Conservation (phyloP, 192 early-diverging fungal genomes). For the Podila clonocystis region DNA sequence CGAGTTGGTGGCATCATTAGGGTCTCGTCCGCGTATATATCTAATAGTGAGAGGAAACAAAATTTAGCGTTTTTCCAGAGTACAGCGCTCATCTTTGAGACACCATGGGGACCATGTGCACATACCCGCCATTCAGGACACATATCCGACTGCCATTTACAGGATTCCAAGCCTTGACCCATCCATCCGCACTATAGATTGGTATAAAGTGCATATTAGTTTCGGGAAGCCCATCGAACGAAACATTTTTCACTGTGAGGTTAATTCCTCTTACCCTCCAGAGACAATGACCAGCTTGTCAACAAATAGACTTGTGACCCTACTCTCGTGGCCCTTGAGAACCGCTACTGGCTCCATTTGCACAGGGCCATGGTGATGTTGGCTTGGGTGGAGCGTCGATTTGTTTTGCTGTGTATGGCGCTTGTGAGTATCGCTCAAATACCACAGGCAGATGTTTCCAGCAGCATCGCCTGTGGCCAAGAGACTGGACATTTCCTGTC, state of each 20-base stretch:
- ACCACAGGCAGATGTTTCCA: constrained; percentile 66
- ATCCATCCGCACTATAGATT: constrained; percentile 60
- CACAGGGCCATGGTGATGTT: background rate
- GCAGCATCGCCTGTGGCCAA: constrained; percentile 60
- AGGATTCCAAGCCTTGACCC: constrained; percentile 64
- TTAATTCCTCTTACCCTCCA: constrained; percentile 25
- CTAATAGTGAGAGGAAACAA: background rate
- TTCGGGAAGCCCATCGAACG: background rate
- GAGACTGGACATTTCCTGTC: constrained; percentile 38
- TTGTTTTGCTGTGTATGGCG: constrained; percentile 5
- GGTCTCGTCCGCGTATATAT: constrained; percentile 18
- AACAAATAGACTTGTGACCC: constrained; percentile 34
- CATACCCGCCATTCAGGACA: constrained; percentile 49
- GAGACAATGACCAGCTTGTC: constrained; percentile 42
- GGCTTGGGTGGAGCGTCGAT: constrained; percentile 12
- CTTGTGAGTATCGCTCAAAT: constrained; percentile 48
- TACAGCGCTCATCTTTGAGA: background rate
- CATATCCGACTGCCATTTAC: constrained; percentile 58
- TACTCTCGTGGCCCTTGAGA: constrained; percentile 21
- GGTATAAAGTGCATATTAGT: background rate
- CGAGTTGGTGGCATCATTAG: constrained; percentile 6
- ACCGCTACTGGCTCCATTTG: constrained; percentile 21
- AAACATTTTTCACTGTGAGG: background rate
- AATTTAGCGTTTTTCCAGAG: background rate
- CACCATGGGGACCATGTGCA: background rate